Evolutionary conservation across 2,329 filamentous ascomycete species (phyloP), one percentile per base, ranked within the genome.

Genomic region (Triangularia setosa): DNA sequence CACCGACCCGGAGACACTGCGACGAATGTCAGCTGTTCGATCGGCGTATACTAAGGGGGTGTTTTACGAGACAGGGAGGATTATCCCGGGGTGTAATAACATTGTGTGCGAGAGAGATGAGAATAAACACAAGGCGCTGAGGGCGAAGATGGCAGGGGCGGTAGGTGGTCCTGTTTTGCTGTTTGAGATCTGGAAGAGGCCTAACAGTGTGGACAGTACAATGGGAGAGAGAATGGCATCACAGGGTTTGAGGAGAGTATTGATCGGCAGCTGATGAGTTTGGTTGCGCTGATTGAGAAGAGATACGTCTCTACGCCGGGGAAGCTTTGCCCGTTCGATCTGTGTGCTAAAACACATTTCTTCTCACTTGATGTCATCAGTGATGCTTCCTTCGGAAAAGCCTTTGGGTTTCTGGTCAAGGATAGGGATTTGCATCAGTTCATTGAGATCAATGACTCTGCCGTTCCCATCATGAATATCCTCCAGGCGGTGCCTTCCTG

Each of bases 331-430:
- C 65, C 66, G 1, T 74, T 83, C 69, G 80, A 84, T 66, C 69
- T 83, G 30, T 75, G 77, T 11, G 69, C 72, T 11, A 78, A 79
- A 54, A 74, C 78, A 3, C 78, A 80, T 27, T 82, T 76, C 73
- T 79, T 83, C 60, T 79, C 80, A 0, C 71, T 84, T 1, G 82
- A 84, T 67, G 78, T 82, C 24, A 79, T 85, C 60, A 80, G 76
- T 53, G 76, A 77, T 52, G 66, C 84, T 4, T 79, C 79, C 1
- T 78, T 83, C 28, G 81, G 81, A 23, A 67, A 77, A 44, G 69
- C 76, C 1, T 81, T 82, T 65, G 79, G 80, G 11, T 80, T 78
- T 66, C 70, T 82, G 2, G 73, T 73, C 11, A 66, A 71, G 6
- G 77, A 82, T 68, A 70, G 72, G 18, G 80, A 82, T 66, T 73